These are phyloP conservation scores for Pisolithus albus DNA, from an alignment of 768 basidiomycete genomes.

Conservation along the genomic window DNA sequence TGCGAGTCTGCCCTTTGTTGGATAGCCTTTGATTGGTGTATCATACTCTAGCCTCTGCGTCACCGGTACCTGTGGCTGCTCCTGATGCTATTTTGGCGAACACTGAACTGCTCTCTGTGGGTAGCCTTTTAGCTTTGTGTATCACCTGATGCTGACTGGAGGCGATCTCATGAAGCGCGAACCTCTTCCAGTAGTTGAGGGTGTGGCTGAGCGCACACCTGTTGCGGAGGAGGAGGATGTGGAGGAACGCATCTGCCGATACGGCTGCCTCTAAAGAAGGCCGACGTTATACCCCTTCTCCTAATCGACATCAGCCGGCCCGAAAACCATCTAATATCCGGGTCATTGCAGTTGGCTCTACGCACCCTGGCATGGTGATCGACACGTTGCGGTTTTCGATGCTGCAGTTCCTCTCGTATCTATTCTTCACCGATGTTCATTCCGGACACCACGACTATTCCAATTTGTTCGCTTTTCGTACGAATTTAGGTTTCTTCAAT, in stretches of 20 bases:
- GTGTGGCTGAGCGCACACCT: constrained; percentile 7
- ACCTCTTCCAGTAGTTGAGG: constrained; percentile 8
- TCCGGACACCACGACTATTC: constrained; percentile 3
- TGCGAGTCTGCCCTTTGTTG: not conserved
- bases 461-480: not conserved
- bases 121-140: constrained; percentile 3
- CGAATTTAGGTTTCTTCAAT: not conserved
- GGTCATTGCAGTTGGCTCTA: not conserved
- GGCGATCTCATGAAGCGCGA: constrained; percentile 2
- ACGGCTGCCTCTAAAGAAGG: constrained; percentile 8
- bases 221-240: constrained; percentile 12
- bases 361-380: not conserved
- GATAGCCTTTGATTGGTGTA: not conserved
- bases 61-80: constrained; percentile 18
- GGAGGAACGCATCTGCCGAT: constrained; percentile 10
- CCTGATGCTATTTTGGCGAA: constrained; percentile 5
- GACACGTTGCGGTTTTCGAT: not conserved
- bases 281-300: not conserved
- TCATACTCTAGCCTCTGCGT: constrained; percentile 17
- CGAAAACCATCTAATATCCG: not conserved
- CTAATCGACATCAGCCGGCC: not conserved
- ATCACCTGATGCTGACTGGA: not conserved
- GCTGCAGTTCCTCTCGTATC: not conserved
- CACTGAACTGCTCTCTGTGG: constrained; percentile 13
- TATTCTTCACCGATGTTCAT: constrained; percentile 1